Evolutionary conservation across 306 rosid genomes (phyloP).

Genomic region (Vigna radiata): DNA sequence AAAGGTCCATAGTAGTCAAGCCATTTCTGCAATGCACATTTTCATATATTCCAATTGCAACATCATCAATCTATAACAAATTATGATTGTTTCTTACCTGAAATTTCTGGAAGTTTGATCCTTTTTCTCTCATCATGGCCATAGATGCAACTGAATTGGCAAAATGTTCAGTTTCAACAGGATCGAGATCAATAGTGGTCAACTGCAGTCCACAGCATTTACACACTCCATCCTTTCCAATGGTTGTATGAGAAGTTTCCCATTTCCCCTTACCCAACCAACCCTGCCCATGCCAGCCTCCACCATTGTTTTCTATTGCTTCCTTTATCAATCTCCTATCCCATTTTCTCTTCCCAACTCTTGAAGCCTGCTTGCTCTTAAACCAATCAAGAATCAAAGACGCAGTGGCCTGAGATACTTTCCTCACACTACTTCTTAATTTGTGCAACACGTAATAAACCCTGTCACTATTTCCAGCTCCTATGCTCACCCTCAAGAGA

Average conservation of each 20-base stretch:
- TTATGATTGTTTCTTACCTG: constrained; percentile 65
- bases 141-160: constrained; percentile 87
- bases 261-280: constrained; percentile 96
- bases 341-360: constrained; percentile 82
- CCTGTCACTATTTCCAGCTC: constrained; percentile 63
- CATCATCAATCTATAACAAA: constrained; percentile 29
- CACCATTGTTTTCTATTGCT: constrained; percentile 81
- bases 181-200: constrained; percentile 90
- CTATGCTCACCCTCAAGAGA: constrained; percentile 69
- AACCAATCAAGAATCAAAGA: constrained; percentile 77
- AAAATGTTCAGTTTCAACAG: constrained; percentile 82
- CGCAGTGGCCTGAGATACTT: constrained; percentile 66
- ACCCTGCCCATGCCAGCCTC: constrained; percentile 97
- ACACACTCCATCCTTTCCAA: constrained; percentile 84
- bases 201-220: constrained; percentile 72
- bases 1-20: constrained; percentile 88
- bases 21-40: constrained; percentile 76
- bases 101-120: constrained; percentile 77
- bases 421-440: constrained; percentile 71
- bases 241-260: constrained; percentile 59
- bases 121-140: constrained; percentile 72
- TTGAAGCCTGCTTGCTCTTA: constrained; percentile 70
- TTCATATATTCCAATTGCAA: constrained; percentile 19
- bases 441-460: constrained; percentile 87
- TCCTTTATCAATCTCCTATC: constrained; percentile 56